These are phyloP conservation scores for Triticum timopheevii DNA, from an alignment of 176 grass and related monocot genomes.

Conservation along the genomic window DNA sequence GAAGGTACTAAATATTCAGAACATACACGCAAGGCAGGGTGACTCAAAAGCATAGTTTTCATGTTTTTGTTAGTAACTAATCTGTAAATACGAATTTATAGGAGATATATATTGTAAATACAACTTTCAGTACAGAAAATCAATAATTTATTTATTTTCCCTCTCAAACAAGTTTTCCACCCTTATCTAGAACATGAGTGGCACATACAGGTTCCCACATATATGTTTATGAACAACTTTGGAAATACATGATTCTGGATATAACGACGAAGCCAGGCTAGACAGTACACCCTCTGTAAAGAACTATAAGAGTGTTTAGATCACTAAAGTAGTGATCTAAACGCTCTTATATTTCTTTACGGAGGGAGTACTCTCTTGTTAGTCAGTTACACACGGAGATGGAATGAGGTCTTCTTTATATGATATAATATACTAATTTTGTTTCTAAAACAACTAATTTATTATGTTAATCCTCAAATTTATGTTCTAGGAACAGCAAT, in stretches of 20 bases:
- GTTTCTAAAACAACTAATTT: background rate
- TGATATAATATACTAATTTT: background rate
- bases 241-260: constrained; percentile 6
- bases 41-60: background rate
- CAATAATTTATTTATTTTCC: background rate
- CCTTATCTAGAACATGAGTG: background rate
- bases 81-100: background rate
- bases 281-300: no score
- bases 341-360: no score
- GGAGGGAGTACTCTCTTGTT: background rate
- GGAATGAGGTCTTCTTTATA: background rate
- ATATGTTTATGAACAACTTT: background rate
- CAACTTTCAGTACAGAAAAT: background rate
- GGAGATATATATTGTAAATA: background rate
- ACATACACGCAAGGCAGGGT: background rate
- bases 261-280: background rate
- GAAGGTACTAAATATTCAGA: background rate
- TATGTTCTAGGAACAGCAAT: background rate
- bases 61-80: background rate
- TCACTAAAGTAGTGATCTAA: no score
- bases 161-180: background rate
- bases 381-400: background rate
- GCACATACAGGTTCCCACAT: background rate
- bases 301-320: no score
- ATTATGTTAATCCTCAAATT: background rate